phyloP scores from a whole-genome alignment of 225 moss, liverwort and hornwort genomes.

The Rhytidiadelphus loreus region DNA sequence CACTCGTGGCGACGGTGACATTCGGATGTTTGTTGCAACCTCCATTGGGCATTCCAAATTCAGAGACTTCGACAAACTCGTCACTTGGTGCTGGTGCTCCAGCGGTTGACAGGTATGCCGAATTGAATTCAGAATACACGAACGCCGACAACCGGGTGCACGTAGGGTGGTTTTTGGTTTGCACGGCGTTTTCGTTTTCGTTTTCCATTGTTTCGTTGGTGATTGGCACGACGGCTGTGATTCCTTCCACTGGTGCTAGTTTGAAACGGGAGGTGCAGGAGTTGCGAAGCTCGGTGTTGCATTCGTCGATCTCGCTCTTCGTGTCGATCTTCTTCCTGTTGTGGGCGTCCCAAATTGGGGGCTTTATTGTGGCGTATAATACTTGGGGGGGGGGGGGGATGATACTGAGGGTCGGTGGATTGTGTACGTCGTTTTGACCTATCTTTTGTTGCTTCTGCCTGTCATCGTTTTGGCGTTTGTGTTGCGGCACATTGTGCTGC shows the following conservation, averaged over 20 bases:
- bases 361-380: neutral
- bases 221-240: neutral
- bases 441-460: too few relatives aligned
- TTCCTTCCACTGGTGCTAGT: neutral
- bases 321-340: neutral
- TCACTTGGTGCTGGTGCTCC: neutral
- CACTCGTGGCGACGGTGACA: neutral
- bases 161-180: neutral
- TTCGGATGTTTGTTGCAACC: neutral
- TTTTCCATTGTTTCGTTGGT: neutral
- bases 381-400: too few relatives aligned
- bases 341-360: neutral
- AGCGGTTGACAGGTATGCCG: too few relatives aligned
- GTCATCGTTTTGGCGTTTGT: neutral
- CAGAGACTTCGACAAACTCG: neutral
- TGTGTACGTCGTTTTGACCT: too few relatives aligned
- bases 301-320: neutral
- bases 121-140: accelerated
- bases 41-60: neutral
- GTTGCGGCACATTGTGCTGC: neutral
- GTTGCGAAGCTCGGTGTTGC: neutral
- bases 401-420: too few relatives aligned
- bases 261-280: neutral
- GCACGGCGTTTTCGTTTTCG: neutral
- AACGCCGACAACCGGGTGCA: accelerated